Base-by-base conservation (phyloP, 352 stramenopile genomes). In the Pythium rhizo-oryzae region DNA sequence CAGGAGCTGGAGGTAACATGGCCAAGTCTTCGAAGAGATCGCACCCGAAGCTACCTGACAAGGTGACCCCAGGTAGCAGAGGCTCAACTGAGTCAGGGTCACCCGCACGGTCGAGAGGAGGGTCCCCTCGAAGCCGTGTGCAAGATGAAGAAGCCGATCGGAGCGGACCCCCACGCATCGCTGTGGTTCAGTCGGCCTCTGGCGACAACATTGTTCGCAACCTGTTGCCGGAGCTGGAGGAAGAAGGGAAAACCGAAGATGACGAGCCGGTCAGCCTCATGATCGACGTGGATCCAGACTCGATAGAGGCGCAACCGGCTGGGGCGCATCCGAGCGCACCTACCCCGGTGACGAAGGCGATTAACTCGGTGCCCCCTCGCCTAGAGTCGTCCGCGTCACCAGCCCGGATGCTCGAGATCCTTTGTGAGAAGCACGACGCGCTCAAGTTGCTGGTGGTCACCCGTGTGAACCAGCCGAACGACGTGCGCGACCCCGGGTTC, bases 401-500 rank as follows among this genome's bases (percentile, higher is more conserved):
- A 1, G 61, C 61, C 1, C 61, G 61, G 5, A 47, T 56, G 50
- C 24, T 68, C 21, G 61, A 62, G 52, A 21, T 52, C 23, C 37
- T 68, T 0, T 35, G 16, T 8, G 39, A 41, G 24, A 62, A 68
- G 30, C 37, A 68, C 41, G 61, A 60, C 5, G 39, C 41, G 21
- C 61, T 68, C 25, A 60, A 56, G 50, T 52, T 62, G 25, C 47
- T 68, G 19, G 24, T 23, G 16, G 41, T 68, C 16, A 50, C 25
- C 8, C 35, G 28, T 13, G 11, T 18, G 16, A 41, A 39, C 12
- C 12, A 21, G 7, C 39, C 23, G 16, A 19, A 15, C 11, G 25
- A 55, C n/a, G 52, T 67, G 1, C 60, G 49, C 2, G 61, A 68
- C 25, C 61, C 61, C 1, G 51, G 61, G 2, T 68, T 68, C 44